Evolutionary conservation across 1,284 basidiomycete genomes (phyloP).

Genomic region (Cerrena zonata): DNA sequence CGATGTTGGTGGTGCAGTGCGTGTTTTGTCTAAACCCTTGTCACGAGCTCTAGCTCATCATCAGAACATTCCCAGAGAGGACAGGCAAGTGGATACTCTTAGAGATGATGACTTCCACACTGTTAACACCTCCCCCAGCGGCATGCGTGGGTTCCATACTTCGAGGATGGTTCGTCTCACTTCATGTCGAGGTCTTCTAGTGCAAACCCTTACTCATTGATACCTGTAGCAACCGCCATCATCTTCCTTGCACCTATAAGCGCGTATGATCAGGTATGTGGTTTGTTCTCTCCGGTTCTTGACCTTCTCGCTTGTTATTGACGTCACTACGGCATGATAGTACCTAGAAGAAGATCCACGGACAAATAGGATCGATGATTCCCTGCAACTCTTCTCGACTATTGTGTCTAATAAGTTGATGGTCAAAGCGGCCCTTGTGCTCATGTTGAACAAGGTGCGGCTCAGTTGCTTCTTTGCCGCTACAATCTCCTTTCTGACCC

Average conservation of each 20-base stretch:
- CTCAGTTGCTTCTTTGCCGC: not conserved
- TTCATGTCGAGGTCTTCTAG: slow-evolving; percentile 5
- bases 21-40: slow-evolving; percentile 22
- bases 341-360: slow-evolving; percentile 75
- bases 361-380: slow-evolving; percentile 75
- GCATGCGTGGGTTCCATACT: slow-evolving; percentile 75
- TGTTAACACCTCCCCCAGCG: slow-evolving; percentile 37
- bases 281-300: slow-evolving; percentile 1
- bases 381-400: slow-evolving; percentile 66
- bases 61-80: slow-evolving; percentile 36
- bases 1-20: slow-evolving; percentile 74
- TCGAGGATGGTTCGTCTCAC: slow-evolving; percentile 64
- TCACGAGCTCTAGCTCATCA: not conserved
- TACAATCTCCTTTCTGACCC: not conserved
- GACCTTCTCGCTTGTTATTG: slow-evolving; percentile 8
- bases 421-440: slow-evolving; percentile 63
- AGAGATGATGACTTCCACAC: not conserved
- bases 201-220: slow-evolving; percentile 1
- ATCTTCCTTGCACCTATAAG: slow-evolving; percentile 76
- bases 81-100: slow-evolving; percentile 35
- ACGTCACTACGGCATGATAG: slow-evolving; percentile 32
- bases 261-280: slow-evolving; percentile 70
- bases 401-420: slow-evolving; percentile 72
- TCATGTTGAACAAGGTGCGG: slow-evolving; percentile 70
- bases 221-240: slow-evolving; percentile 54